Base-by-base conservation (phyloP, 306 rosid species). In the Inga oerstediana region DNA sequence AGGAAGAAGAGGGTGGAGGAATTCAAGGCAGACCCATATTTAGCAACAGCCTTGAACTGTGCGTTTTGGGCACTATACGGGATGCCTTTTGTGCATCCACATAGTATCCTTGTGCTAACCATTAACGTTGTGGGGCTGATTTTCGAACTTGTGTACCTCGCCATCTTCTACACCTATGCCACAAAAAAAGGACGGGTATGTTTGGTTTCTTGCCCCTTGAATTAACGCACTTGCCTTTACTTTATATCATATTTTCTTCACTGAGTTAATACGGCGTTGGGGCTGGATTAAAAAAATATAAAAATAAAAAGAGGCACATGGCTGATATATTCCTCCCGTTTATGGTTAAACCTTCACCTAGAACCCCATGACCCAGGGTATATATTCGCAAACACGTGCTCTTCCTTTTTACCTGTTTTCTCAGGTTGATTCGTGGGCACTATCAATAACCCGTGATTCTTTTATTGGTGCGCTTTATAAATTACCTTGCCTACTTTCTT, bases 61-160 rank as follows among this genome's bases (percentile, higher is more conserved):
- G 66, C 94, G 8, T 88, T 86, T 12, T 95, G 98, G 98, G 72
- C 89, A 3, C 85, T 90, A 43, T 95, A 93, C 58, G 98, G 98
- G 14, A 8, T 93, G 86, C 97, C 98, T 3, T 88, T 93, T 64
- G 90, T 95, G 49, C 93, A 90, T 46, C 94, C 95, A 0, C 24
- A 95, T 19, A 95, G 94, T 59, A 5, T 84, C 71, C 88, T 95
- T 20, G 95, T 93, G 0, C 62, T 88, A 54, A 89, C 95, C 44
- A 93, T 92, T 24, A 95, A 95, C 48, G 30, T 75, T 10, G 70
- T 89, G 80, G 98, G 98, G 0, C 92, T 95, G 20, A 80, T 44
- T 0, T 32, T 95, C 1, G 94, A 90, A 87, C 66, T 91, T 10
- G 11, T 84, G 43, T 95, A 95, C 51, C 75, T 95, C 20, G 22